These are phyloP conservation scores for Neofusicoccum sp. DNA, from an alignment of 2,329 filamentous ascomycete species.

Conservation along the genomic window DNA sequence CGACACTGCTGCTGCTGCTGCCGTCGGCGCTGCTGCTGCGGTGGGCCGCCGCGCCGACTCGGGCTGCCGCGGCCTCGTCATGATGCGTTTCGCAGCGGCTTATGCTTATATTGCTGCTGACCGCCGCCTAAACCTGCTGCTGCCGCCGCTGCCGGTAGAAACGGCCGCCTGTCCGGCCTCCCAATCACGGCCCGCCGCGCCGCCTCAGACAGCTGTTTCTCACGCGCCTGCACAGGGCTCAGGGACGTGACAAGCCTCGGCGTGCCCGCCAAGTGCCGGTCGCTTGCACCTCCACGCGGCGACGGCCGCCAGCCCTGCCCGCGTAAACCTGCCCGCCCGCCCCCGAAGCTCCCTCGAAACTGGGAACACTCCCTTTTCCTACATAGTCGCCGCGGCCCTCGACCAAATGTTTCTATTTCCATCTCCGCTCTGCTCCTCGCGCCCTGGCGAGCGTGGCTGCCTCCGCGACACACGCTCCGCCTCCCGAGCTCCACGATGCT, in stretches of 20 bases:
- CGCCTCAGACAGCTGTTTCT: background rate
- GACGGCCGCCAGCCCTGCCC: slow-evolving; percentile 10
- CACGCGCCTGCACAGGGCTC: background rate
- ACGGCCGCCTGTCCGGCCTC: background rate
- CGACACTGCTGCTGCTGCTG: too few species aligned
- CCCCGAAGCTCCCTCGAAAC: slow-evolving; percentile 2
- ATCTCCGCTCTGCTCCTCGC: background rate
- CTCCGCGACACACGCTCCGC: background rate
- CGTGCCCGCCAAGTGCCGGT: slow-evolving; percentile 3
- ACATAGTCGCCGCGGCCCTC: slow-evolving; percentile 7
- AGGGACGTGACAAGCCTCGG: background rate
- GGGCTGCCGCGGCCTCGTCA: too few species aligned
- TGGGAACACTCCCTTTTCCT: slow-evolving; percentile 14
- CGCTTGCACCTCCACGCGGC: slow-evolving; percentile 15
- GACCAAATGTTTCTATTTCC: slow-evolving; percentile 7
- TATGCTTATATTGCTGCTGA: too few species aligned
- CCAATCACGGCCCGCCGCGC: background rate
- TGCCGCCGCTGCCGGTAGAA: too few species aligned
- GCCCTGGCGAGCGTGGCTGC: slow-evolving; percentile 1
- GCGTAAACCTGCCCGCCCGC: slow-evolving; percentile 15
- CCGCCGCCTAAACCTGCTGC: too few species aligned
- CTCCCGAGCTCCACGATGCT: slow-evolving; percentile 58
- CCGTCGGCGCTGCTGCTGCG: too few species aligned
- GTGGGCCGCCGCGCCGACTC: too few species aligned
- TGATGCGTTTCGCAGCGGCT: too few species aligned